Evolutionary conservation across 2,329 filamentous ascomycete species (phyloP).

Genomic region (Blumeria graminis): DNA sequence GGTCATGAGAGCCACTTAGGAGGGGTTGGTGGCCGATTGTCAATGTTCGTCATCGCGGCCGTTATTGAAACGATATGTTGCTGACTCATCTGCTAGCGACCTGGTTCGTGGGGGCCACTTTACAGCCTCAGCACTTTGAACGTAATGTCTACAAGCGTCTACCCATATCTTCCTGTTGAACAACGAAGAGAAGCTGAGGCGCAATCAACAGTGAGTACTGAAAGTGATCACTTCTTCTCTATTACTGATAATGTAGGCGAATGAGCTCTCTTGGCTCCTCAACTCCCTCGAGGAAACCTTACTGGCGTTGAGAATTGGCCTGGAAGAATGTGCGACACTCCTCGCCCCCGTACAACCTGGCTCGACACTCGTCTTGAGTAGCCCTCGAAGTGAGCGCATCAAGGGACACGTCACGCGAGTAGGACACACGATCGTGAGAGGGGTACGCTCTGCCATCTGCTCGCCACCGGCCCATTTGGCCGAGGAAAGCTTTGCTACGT

Average conservation of each 20-base stretch:
- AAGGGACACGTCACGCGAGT: conserved; percentile 84
- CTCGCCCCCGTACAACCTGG: conserved; percentile 67
- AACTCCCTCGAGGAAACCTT: conserved; percentile 16
- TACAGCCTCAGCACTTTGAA: too few relatives aligned
- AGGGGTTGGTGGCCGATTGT: too few relatives aligned
- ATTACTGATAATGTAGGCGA: conserved; percentile 7
- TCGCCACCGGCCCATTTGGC: not conserved
- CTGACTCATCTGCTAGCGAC: too few relatives aligned
- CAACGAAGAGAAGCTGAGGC: conserved; percentile 13
- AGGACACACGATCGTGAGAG: conserved; percentile 77
- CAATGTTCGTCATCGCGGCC: too few relatives aligned
- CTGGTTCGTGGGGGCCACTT: too few relatives aligned
- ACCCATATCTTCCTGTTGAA: conserved; percentile 10
- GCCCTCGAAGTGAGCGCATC: conserved; percentile 63
- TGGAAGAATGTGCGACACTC: conserved; percentile 73
- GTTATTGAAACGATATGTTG: too few relatives aligned
- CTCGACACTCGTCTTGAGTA: conserved; percentile 73
- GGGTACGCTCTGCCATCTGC: conserved; percentile 28
- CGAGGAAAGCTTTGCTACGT: too few relatives aligned
- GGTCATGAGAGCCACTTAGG: too few relatives aligned
- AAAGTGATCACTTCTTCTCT: not conserved
- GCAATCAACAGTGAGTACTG: conserved; percentile 10
- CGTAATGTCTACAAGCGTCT: conserved; percentile 10
- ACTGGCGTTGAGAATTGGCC: conserved; percentile 22
- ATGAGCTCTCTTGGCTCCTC: conserved; percentile 16